These are phyloP conservation scores for Penicillium sumatraense DNA, from an alignment of 2,329 filamentous ascomycete genomes.

Conservation along the genomic window DNA sequence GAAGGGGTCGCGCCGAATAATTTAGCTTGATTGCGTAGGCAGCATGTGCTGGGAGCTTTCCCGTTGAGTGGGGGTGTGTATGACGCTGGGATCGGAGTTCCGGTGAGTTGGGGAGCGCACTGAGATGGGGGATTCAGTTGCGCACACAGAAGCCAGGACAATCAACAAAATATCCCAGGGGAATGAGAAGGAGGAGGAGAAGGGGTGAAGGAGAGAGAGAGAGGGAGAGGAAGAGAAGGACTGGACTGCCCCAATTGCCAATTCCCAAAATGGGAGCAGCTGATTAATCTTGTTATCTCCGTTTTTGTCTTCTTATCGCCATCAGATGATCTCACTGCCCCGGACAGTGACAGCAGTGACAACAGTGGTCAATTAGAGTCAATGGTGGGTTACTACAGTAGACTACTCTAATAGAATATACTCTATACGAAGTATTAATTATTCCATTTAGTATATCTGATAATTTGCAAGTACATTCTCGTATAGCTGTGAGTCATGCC, in stretches of 20 bases:
- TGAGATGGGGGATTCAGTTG: too few species aligned
- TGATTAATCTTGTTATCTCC: conserved; percentile 17
- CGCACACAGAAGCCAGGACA: too few species aligned
- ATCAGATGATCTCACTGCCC: conserved; percentile 12
- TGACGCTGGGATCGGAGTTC: neutral
- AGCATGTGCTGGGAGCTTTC: neutral
- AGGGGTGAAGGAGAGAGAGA: neutral
- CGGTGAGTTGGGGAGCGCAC: neutral
- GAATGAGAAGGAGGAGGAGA: neutral
- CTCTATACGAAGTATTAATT: too few species aligned
- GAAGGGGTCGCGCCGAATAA: conserved; percentile 3
- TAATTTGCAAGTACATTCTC: neutral
- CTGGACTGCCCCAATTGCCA: too few species aligned
- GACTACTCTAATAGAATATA: neutral
- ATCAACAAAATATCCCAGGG: too few species aligned
- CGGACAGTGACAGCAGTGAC: neutral
- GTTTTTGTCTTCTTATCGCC: conserved; percentile 7
- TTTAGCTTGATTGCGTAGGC: conserved; percentile 3
- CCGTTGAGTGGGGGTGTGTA: neutral
- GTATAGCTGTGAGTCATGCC: neutral
- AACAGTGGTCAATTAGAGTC: neutral
- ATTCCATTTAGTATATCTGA: too few species aligned
- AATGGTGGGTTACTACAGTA: neutral
- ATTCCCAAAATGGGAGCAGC: neutral
- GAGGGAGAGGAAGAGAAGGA: neutral